phyloP scores from a whole-genome alignment of 805 yeast species.

The Metschnikowia henanensis region DNA sequence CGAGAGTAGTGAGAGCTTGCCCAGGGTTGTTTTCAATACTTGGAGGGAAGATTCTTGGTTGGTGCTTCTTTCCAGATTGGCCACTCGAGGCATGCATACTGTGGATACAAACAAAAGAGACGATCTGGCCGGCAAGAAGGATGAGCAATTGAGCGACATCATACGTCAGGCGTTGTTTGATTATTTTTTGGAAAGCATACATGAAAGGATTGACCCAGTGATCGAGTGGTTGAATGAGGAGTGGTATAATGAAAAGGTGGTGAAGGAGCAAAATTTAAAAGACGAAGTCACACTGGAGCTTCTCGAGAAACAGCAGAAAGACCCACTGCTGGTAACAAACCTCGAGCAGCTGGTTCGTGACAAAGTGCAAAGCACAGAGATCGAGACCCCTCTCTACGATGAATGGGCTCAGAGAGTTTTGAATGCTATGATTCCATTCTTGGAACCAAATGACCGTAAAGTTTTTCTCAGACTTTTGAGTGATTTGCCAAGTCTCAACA shows the following conservation, averaged over 20 bases:
- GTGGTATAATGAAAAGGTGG: constrained; percentile 68
- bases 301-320: constrained; percentile 17
- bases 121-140: constrained; percentile 25
- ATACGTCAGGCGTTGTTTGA: constrained; percentile 72
- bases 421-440: constrained; percentile 78
- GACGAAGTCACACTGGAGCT: constrained; percentile 19
- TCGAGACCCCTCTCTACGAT: constrained; percentile 52
- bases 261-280: constrained; percentile 30
- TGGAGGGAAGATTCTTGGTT: constrained; percentile 76
- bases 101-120: constrained; percentile 19
- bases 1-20: constrained; percentile 52
- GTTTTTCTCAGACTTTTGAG: constrained; percentile 79
- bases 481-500: constrained; percentile 79
- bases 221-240: constrained; percentile 96
- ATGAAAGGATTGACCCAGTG: constrained; percentile 67
- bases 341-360: constrained; percentile 20
- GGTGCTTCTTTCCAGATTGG: constrained; percentile 67
- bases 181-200: constrained; percentile 72
- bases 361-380: constrained; percentile 16
- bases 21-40: constrained; percentile 50
- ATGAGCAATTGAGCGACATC: constrained; percentile 51
- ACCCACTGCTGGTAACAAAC: constrained; percentile 13
- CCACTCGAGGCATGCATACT: constrained; percentile 72
- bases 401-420: constrained; percentile 70
- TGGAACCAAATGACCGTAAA: constrained; percentile 80